Percentiles rank a stretch among this genome's conserved stretches.
phyloP scores from a whole-genome alignment of 805 yeast species.

The Henningerozyma blattae region DNA sequence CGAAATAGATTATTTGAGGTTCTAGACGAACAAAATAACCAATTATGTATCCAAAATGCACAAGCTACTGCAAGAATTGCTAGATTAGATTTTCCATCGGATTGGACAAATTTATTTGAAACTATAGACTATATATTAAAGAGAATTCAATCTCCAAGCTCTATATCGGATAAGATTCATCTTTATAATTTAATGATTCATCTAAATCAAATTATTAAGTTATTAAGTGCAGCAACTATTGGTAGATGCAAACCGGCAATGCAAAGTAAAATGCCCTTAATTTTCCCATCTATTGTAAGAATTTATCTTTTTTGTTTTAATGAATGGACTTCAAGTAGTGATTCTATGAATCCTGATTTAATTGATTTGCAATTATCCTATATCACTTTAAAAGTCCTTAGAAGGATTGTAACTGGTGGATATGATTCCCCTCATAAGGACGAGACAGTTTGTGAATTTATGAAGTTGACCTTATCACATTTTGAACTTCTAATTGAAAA shows the following conservation, averaged over 20 bases:
- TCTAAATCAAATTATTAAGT: conserved; percentile 68
- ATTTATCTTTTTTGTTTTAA: conserved; percentile 49
- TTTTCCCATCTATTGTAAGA: conserved; percentile 48
- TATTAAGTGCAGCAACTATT: conserved; percentile 61
- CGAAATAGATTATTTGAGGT: conserved; percentile 44
- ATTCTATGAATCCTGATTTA: conserved; percentile 3
- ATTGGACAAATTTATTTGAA: conserved; percentile 77
- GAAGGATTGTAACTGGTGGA: conserved; percentile 69
- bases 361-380: conserved; percentile 60
- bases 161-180: conserved; percentile 35
- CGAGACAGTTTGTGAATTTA: conserved; percentile 42
- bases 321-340: conserved; percentile 43
- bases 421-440: conserved; percentile 57
- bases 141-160: conserved; percentile 24
- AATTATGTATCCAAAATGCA: conserved; percentile 72
- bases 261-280: conserved; percentile 55
- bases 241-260: conserved; percentile 74
- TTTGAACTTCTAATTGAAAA: conserved; percentile 42
- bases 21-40: conserved; percentile 60
- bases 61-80: conserved; percentile 70
- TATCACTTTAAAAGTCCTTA: conserved; percentile 57
- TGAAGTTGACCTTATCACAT: conserved; percentile 44
- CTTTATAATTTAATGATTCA: conserved; percentile 54
- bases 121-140: conserved; percentile 38
- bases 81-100: conserved; percentile 73